Percentiles rank a stretch among this genome's conserved stretches.
phyloP scores from a whole-genome alignment of 306 rosid species.

The Purshia tridentata region DNA sequence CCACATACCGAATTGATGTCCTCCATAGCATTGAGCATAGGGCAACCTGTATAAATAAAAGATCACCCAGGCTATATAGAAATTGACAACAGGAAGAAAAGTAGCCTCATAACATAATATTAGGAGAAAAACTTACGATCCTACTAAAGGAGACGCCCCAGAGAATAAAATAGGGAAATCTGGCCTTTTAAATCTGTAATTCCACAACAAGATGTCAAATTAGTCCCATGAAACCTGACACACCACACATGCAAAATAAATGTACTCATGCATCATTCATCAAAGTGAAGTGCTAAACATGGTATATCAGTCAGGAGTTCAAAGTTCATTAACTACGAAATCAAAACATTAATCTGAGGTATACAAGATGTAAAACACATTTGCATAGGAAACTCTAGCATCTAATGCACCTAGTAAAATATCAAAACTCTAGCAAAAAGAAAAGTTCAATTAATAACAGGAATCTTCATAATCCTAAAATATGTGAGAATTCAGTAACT shows the following conservation, averaged over 20 bases:
- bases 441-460: neutral
- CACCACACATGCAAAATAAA: neutral
- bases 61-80: conserved; percentile 16
- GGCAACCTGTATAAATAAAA: conserved; percentile 57
- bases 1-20: conserved; percentile 99
- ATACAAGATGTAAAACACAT: neutral
- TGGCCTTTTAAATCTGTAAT: conserved; percentile 81
- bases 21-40: conserved; percentile 97
- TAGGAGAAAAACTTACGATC: conserved; percentile 63
- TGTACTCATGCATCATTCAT: neutral
- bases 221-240: conserved; percentile 24
- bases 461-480: neutral
- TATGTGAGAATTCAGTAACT: neutral
- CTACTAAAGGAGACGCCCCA: conserved; percentile 75
- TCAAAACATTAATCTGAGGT: neutral
- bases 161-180: conserved; percentile 81
- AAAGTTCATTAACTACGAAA: neutral
- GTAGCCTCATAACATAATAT: conserved; percentile 16
- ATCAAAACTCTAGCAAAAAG: neutral
- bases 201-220: conserved; percentile 30
- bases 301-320: neutral
- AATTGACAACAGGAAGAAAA: conserved; percentile 10
- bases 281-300: neutral
- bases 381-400: neutral
- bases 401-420: neutral